Percentiles rank a stretch among this genome's conserved stretches.
phyloP scores from a whole-genome alignment of 805 yeast genomes.

The Debaryomyces maramus region DNA sequence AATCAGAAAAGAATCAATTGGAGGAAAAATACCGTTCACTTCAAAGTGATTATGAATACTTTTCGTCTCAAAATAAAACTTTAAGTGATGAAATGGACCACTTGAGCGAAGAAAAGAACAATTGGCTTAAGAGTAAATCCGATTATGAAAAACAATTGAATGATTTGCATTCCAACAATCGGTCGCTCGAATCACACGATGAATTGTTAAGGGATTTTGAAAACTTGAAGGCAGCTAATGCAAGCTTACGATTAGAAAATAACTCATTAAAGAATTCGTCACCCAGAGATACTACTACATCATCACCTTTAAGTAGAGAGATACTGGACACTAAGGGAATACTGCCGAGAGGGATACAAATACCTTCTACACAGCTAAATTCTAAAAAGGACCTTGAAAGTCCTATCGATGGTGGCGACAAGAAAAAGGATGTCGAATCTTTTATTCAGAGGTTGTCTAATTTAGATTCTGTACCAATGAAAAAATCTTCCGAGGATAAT shows the following conservation, averaged over 20 bases:
- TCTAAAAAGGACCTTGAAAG: too few relatives aligned
- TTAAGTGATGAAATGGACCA: slow-evolving; percentile 20
- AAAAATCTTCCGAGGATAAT: neutral
- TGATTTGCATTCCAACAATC: neutral
- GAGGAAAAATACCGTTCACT: slow-evolving; percentile 19
- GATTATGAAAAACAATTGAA: neutral
- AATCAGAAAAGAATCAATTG: slow-evolving; percentile 12
- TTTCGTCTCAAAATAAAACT: slow-evolving; percentile 19
- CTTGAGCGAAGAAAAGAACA: slow-evolving; percentile 16
- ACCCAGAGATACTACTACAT: slow-evolving; percentile 8
- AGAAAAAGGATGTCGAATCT: slow-evolving; percentile 14
- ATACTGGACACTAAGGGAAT: neutral
- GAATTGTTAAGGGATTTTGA: slow-evolving; percentile 25
- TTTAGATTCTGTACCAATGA: slow-evolving; percentile 18
- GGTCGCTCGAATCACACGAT: neutral
- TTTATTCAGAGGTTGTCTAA: slow-evolving; percentile 29
- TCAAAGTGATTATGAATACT: slow-evolving; percentile 22
- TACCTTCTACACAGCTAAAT: neutral
- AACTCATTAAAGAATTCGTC: slow-evolving; percentile 32
- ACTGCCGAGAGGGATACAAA: neutral
- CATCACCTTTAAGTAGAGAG: neutral
- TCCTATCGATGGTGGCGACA: neutral
- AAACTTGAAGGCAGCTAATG: slow-evolving; percentile 27
- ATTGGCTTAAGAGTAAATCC: slow-evolving; percentile 1
- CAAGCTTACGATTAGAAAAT: slow-evolving; percentile 38